A percentile compares a stretch with the other conserved stretches of the same genome.
These are phyloP conservation scores for Colletotrichum truncatum DNA, from an alignment of 2,329 filamentous ascomycete genomes.

Conservation along the genomic window DNA sequence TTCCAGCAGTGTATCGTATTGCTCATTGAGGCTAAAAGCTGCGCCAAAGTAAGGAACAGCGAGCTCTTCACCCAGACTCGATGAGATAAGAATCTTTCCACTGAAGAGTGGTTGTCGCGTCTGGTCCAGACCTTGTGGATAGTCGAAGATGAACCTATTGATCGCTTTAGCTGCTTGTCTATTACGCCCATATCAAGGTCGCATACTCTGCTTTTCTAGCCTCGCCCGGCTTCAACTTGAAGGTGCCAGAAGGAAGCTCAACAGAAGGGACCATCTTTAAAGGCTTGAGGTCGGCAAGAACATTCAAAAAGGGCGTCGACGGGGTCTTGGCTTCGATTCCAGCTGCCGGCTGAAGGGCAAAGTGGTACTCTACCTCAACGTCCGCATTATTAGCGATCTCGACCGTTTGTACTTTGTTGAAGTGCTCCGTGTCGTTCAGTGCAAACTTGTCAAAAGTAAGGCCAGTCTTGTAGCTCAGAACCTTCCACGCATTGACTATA, in stretches of 20 bases:
- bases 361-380: slow-evolving; percentile 42
- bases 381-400: slow-evolving; percentile 47
- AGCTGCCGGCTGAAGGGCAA: slow-evolving; percentile 39
- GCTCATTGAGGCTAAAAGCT: background rate
- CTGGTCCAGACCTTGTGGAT: slow-evolving; percentile 35
- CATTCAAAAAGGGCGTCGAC: background rate
- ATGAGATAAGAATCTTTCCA: slow-evolving; percentile 42
- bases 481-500: slow-evolving; percentile 50
- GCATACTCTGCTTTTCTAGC: slow-evolving; percentile 14
- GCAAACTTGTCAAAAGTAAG: slow-evolving; percentile 49
- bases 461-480: slow-evolving; percentile 46
- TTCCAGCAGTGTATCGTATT: no score
- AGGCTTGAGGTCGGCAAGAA: slow-evolving; percentile 16
- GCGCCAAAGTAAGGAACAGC: slow-evolving; percentile 43
- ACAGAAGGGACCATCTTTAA: background rate
- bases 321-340: slow-evolving; percentile 45
- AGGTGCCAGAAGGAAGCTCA: background rate
- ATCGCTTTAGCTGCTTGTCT: background rate
- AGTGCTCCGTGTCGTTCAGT: slow-evolving; percentile 54
- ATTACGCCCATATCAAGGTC: background rate
- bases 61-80: slow-evolving; percentile 41
- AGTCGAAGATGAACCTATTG: slow-evolving; percentile 37
- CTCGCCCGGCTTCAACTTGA: slow-evolving; percentile 19
- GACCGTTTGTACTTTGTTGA: slow-evolving; percentile 37
- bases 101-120: slow-evolving; percentile 44